Conservation (phyloP, 2,329 filamentous ascomycete species). For the Fusarium sp. region DNA sequence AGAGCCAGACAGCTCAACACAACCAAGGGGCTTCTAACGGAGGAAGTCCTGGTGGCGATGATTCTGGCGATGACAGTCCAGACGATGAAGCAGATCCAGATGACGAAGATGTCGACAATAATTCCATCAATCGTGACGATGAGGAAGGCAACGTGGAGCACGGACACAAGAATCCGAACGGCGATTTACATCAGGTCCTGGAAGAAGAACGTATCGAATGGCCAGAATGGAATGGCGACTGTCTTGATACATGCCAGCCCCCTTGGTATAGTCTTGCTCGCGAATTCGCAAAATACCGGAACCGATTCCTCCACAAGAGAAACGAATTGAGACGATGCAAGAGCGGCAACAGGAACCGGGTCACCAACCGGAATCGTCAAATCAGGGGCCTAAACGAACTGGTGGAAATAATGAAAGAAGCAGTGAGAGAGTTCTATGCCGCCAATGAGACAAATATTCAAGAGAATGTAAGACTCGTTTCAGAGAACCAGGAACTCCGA, state of each 20-base stretch:
- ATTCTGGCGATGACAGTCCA: not conserved
- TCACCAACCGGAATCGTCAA: rapidly evolving
- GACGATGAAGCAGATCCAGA: not conserved
- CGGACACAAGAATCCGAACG: not conserved
- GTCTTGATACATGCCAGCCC: not conserved
- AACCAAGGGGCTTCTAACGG: not conserved
- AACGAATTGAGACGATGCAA: not conserved
- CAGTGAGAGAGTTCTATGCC: not conserved
- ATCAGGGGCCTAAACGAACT: not conserved
- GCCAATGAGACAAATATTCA: not conserved
- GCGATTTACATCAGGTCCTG: not conserved
- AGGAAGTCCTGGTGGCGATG: not conserved
- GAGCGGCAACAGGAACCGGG: not conserved
- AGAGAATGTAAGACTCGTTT: not conserved
- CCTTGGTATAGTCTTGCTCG: not conserved
- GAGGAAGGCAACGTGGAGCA: not conserved
- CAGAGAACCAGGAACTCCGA: not conserved
- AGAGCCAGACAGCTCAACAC: not conserved
- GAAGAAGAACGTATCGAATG: not conserved
- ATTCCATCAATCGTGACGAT: not conserved
- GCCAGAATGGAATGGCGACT: not conserved
- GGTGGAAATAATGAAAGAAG: not conserved
- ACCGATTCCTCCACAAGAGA: not conserved
- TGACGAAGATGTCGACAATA: not conserved
- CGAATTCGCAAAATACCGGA: not conserved